These are phyloP conservation scores for Fagus sylvatica DNA, from an alignment of 306 rosid genomes.

Conservation along the genomic window DNA sequence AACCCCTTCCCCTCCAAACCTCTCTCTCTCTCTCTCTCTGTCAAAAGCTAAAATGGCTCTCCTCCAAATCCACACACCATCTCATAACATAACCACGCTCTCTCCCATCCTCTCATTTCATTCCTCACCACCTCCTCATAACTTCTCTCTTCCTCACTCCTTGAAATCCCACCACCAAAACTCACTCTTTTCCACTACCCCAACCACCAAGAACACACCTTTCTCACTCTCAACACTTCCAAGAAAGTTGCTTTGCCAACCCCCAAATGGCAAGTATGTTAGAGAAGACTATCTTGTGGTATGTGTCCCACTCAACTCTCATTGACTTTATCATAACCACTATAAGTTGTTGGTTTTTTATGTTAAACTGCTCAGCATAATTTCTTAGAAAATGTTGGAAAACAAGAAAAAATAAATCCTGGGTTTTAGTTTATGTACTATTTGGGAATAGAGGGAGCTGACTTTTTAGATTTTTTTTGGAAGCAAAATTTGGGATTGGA, in stretches of 20 bases:
- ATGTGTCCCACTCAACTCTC: slow-evolving; percentile 9
- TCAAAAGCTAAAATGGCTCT: slow-evolving; percentile 43
- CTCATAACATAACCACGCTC: slow-evolving; percentile 27
- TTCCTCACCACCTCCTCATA: slow-evolving; percentile 22
- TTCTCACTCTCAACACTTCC: slow-evolving; percentile 52
- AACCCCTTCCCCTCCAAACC: slow-evolving; percentile 14
- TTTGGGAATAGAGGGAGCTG: neutral
- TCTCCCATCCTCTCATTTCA: slow-evolving; percentile 33
- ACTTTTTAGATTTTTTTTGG: neutral
- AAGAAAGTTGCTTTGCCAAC: slow-evolving; percentile 59
- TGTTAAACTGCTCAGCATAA: neutral
- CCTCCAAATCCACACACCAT: slow-evolving; percentile 30
- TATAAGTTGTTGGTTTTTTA: neutral
- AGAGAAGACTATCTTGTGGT: slow-evolving; percentile 89
- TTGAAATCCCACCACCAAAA: slow-evolving; percentile 41
- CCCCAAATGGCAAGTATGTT: slow-evolving; percentile 68
- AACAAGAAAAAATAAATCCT: neutral
- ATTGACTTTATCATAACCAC: neutral
- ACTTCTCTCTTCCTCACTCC: slow-evolving; percentile 30
- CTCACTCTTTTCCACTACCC: slow-evolving; percentile 47
- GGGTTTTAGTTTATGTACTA: neutral
- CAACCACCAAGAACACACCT: slow-evolving; percentile 9
- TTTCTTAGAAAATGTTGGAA: neutral
- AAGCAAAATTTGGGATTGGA: neutral
- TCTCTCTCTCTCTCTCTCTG: neutral